Evolutionary conservation across 1,139 yeast genomes (phyloP), one percentile per base, ranked within the genome.

Genomic region (Kurtzmaniella quercitrusa): DNA sequence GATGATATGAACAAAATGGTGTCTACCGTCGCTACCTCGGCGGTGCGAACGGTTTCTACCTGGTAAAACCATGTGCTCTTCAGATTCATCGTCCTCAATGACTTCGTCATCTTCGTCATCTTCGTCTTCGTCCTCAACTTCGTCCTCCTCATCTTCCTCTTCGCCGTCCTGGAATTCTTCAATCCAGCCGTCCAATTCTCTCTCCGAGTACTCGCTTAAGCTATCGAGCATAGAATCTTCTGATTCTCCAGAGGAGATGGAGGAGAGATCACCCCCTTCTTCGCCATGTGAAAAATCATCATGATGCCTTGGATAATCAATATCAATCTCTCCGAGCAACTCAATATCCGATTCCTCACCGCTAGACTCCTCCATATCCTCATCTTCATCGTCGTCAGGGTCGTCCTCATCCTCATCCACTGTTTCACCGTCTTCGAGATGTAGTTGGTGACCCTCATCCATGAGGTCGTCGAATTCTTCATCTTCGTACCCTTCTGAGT

Each of bases 401-500:
- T 59, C 70, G n/a, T 50, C 52, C 31, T 59, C 59, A 2, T 57
- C 65, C 11, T 58, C 70, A 19, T 51, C 63, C 3, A 31, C 36
- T 3, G 43, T 50, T 6, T 51, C 59, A 4, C 52, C 60, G 17
- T 49, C 54, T 12, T 53, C 60, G 3, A 31, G 16, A 27, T 27
- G 31, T 6, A 27, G 3, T 6, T 16, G 18, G 10, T 31, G 36
- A 39, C 51, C 53, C 33, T 58, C 58, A 2, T 71, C 65, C 57
- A 66, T 57, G 39, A 68, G 51, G 1, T 58, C 73, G 38, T 68
- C 75, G 39, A 66, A 51, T 3, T 64, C 65, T 37, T 58, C 58
- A 21, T 57, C 66, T 27, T 61, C 64, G 11, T 63, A 70, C 6
- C 58, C 73, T 40, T 85, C 91, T 43, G 84, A 82, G 49, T 83